Conservation (phyloP, 2,329 filamentous ascomycete species). For the Verticillium isaacii region DNA sequence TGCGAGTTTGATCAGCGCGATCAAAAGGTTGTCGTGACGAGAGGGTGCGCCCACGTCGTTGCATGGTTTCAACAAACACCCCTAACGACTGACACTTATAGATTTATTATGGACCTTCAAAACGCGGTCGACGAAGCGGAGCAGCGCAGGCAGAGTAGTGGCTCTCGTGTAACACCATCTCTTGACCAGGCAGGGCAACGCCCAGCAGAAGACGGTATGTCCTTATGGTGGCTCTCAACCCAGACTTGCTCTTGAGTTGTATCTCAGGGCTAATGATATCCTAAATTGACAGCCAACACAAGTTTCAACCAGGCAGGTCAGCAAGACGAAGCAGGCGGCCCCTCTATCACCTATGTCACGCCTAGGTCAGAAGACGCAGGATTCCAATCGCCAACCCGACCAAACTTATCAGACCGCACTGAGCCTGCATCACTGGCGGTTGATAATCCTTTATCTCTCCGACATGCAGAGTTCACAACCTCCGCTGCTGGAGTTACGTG, state of each 20-base stretch:
- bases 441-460: constrained; percentile 34
- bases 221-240: neutral
- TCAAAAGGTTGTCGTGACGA: constrained; percentile 43
- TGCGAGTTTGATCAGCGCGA: constrained; percentile 40
- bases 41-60: constrained; percentile 26
- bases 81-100: constrained; percentile 2
- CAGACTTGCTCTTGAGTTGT: constrained; percentile 30
- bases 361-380: neutral
- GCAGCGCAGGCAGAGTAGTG: constrained; percentile 5
- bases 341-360: constrained; percentile 2
- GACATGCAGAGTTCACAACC: constrained; percentile 34
- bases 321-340: constrained; percentile 15
- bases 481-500: constrained; percentile 35
- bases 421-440: constrained; percentile 25
- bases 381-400: constrained; percentile 12
- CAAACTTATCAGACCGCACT: constrained; percentile 17
- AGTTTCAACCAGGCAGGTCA: constrained; percentile 2
- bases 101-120: constrained; percentile 17
- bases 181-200: neutral
- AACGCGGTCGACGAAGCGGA: constrained; percentile 6
- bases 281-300: neutral
- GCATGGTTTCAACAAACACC: neutral
- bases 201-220: neutral
- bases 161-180: neutral
- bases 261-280: constrained; percentile 9